Base-by-base conservation (phyloP, 495 filamentous ascomycete species). In the Aspergillus incahuasiensis region DNA sequence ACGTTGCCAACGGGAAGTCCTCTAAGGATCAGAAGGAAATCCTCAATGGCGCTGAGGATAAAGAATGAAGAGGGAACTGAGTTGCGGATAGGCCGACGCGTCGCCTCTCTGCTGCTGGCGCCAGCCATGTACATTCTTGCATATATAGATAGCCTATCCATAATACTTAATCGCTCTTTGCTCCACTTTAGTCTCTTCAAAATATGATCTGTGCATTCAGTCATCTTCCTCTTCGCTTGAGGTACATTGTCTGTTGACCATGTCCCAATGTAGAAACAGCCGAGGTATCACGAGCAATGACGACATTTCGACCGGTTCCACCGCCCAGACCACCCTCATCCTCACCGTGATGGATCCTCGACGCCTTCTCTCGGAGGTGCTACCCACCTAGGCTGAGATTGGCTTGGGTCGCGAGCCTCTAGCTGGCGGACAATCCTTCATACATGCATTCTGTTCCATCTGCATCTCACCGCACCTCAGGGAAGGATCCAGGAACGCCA, bases 231-330 rank as follows among this genome's bases (percentile, higher is more conserved):
- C n/a, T n/a, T n/a, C n/a, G n/a, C n/a, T n/a, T n/a, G n/a, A n/a
- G n/a, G n/a, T n/a, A n/a, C n/a, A 28, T 28, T 4, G 25, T 28
- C 4, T 28, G 25, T 28, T 28, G 25, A 28, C 25, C 25, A 28
- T 28, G 25, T 28, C 25, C 25, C 19, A n/a, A 48, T 48, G 25
- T 3, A 34, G 28, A 49, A 50, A 50, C 11, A 50, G 41, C 58
- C 58, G 58, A 61, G 58, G 58, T 55, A 61, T 61, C 58, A 61
- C 58, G 35, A 61, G 58, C n/a, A 46, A 41, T 28, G 19, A 48
- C 6, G 44, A 48, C 20, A 48, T 41, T 48, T 55, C 8, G 44
- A 15, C 15, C 28, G 52, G 52, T 28, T 44, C 42, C 44, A 55
- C 53, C 8, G 53, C 44, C 53, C 34, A 55, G 52, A 47, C 52